Evolutionary conservation across 1,284 basidiomycete species (phyloP), one percentile per base, ranked within the genome.

Genomic region (Puccinia triticina): DNA sequence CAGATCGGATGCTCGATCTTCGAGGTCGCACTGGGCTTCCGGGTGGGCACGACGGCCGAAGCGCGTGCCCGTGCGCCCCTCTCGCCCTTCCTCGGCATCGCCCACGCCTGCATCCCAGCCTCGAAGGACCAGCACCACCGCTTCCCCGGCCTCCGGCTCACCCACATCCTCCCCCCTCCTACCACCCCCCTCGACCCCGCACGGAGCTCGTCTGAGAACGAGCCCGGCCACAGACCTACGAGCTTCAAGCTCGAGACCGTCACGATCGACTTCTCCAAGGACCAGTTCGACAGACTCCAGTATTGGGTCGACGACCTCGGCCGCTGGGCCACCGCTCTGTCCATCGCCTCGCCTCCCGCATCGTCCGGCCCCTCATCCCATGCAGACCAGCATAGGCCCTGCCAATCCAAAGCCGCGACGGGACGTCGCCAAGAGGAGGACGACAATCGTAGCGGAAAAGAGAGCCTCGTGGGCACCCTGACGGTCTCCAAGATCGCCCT

Each of bases 271-370:
- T 64, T 82, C 1, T 75, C 71, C 37, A 82, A 76, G 55, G 71
- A 75, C 10, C 72, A 64, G 55, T 82, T 76, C 26, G 80, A 82
- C 29, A 59, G 73, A 57, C 57, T 76, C 43, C 80, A 82, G 61
- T 82, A 82, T 57, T 82, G 80, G 80, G 26, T 82, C 34, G 80
- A 82, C 64, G 80, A 76, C 48, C 53, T 82, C 34, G 73, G 73
- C 59, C 48, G 34, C 16, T 82, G 80, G 80, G 50, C 61, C 48
- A 67, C 37, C 18, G 32, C 12, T 43, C 40, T 76, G 12, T 61
- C 46, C n/a, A 43, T 43, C 40, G 37, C 43, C 26, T 61, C 55
- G 10, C 73, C 53, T 55, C 34, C 64, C 16, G 18, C 18, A 67
- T n/a, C 53, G n/a, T 76, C 43, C 26, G 43, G 48, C 23, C 53